A percentile compares a stretch with the other conserved stretches of the same genome.
phyloP scores from a whole-genome alignment of 192 early-diverging fungal species.

The Coemansia sp. region DNA sequence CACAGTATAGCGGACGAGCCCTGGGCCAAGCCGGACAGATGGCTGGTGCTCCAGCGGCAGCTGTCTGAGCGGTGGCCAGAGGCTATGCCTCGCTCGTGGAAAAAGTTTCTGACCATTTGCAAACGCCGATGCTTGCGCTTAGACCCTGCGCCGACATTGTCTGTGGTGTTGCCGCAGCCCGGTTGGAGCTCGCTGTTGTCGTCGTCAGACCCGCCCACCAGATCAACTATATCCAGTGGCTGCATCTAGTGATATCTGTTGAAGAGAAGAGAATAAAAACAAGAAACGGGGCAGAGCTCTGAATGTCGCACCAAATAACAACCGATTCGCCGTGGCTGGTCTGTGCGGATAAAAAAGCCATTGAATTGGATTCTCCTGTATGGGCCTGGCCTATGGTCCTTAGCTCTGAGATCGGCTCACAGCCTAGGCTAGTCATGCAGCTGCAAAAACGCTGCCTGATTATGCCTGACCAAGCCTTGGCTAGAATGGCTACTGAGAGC shows the following conservation, averaged over 20 bases:
- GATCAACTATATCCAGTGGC: not conserved
- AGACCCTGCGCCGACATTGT: not conserved
- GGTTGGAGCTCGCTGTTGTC: not conserved
- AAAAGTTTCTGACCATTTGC: conserved; percentile 17
- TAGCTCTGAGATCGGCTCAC: no score
- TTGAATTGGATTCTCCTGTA: no score
- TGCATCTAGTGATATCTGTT: conserved; percentile 1
- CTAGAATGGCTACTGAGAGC: no score
- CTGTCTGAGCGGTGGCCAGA: conserved; percentile 9
- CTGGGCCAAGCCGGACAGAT: not conserved
- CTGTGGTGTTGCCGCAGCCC: not conserved
- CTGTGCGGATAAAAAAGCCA: not conserved
- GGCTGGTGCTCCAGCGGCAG: not conserved
- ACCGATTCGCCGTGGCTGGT: not conserved
- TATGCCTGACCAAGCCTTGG: no score
- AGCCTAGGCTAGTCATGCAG: no score
- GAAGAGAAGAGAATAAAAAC: not conserved
- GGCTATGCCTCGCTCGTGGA: conserved; percentile 11
- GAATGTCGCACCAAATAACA: not conserved
- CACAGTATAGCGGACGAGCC: not conserved
- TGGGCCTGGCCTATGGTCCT: no score
- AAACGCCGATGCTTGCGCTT: not conserved
- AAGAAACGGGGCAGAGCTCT: not conserved
- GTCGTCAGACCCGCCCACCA: not conserved
- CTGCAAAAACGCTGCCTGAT: no score